A percentile compares a stretch with the other conserved stretches of the same genome.
These are phyloP conservation scores for Musa beccarii DNA, from an alignment of 176 grass and related monocot genomes.

Conservation along the genomic window DNA sequence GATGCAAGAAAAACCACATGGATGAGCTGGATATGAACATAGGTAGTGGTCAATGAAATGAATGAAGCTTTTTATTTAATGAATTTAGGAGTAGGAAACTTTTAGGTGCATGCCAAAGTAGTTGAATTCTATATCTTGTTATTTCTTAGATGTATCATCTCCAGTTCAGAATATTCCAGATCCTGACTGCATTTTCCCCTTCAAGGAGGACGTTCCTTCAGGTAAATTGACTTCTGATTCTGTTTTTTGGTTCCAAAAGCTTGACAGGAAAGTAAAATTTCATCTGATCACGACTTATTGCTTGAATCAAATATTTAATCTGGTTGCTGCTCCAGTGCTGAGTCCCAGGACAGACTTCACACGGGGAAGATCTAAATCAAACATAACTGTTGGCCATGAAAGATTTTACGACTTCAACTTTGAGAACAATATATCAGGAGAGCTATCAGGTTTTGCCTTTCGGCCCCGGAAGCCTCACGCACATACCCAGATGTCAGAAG, in stretches of 20 bases:
- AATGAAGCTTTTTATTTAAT: neutral
- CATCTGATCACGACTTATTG: too few species aligned
- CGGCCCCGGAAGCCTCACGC: neutral
- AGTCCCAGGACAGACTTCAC: neutral
- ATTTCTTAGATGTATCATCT: neutral
- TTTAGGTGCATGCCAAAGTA: neutral
- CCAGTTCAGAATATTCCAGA: neutral
- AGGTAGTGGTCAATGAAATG: neutral
- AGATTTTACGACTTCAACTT: neutral
- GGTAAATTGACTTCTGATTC: neutral
- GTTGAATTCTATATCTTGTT: neutral
- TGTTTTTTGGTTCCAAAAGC: neutral
- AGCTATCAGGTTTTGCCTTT: neutral
- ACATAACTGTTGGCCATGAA: neutral
- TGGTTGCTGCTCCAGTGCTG: neutral
- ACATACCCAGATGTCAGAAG: neutral
- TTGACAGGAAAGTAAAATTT: neutral
- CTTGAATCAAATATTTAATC: too few species aligned
- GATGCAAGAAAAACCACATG: constrained; percentile 5
- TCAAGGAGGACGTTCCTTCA: neutral
- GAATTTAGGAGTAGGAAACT: neutral
- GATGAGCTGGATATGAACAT: neutral
- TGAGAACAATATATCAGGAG: neutral
- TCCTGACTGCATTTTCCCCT: neutral
- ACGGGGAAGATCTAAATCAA: neutral